Evolutionary conservation across 2,329 filamentous ascomycete genomes (phyloP).

Genomic region (Hysterium pulicare): DNA sequence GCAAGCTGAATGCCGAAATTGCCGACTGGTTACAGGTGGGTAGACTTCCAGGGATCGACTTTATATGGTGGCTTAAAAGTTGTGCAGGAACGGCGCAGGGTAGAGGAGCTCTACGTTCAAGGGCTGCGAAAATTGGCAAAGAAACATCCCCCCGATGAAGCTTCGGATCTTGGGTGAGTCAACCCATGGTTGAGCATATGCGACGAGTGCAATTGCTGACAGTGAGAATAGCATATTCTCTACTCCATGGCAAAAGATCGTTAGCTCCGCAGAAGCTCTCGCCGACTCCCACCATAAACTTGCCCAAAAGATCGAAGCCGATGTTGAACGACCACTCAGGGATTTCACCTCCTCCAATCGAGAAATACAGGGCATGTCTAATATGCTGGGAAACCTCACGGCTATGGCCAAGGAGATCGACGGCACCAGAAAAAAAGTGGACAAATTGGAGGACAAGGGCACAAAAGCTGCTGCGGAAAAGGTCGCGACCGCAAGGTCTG

Average conservation of each 20-base stretch:
- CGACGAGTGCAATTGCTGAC: slow-evolving; percentile 27
- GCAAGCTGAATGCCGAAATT: slow-evolving; percentile 81
- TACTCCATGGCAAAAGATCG: slow-evolving; percentile 82
- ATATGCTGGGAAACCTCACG: slow-evolving; percentile 76
- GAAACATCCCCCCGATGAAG: slow-evolving; percentile 69
- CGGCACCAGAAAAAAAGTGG: slow-evolving; percentile 76
- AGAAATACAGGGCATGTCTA: slow-evolving; percentile 77
- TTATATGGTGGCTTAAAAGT: slow-evolving; percentile 17
- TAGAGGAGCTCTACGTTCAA: slow-evolving; percentile 86
- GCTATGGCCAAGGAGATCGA: slow-evolving; percentile 81
- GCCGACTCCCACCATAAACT: slow-evolving; percentile 81
- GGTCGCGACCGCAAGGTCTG: slow-evolving; percentile 68
- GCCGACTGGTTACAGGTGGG: slow-evolving; percentile 96
- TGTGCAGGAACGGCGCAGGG: slow-evolving; percentile 77
- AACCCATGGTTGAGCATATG: too few species aligned
- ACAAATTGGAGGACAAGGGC: slow-evolving; percentile 78
- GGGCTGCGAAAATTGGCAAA: slow-evolving; percentile 77
- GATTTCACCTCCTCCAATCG: slow-evolving; percentile 67
- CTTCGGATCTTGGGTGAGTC: slow-evolving; percentile 80
- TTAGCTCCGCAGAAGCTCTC: slow-evolving; percentile 73
- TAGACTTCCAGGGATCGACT: slow-evolving; percentile 16
- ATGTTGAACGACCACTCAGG: slow-evolving; percentile 81
- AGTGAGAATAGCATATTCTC: slow-evolving; percentile 70
- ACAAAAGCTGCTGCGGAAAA: slow-evolving; percentile 72
- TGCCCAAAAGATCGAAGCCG: slow-evolving; percentile 76